phyloP scores from a whole-genome alignment of 1,284 basidiomycete genomes.

The Leccinum huronense region DNA sequence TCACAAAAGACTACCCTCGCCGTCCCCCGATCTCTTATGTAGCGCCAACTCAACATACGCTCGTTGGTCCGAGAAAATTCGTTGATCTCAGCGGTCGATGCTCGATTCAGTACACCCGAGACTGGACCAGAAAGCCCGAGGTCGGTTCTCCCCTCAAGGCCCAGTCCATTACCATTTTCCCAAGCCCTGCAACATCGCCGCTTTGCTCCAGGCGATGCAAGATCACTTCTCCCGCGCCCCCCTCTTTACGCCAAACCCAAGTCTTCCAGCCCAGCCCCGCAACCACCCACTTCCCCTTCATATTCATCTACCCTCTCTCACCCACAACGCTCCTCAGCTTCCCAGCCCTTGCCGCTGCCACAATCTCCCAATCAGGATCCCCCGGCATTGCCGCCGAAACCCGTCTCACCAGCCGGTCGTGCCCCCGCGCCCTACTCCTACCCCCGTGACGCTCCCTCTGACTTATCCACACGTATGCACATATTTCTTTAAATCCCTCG shows the following conservation, averaged over 20 bases:
- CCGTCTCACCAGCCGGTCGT: slow-evolving; percentile 26
- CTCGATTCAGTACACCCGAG: slow-evolving; percentile 62
- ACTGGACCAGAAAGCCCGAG: slow-evolving; percentile 85
- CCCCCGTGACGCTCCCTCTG: slow-evolving; percentile 11
- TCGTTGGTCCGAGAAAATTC: slow-evolving; percentile 73
- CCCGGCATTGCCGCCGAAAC: slow-evolving; percentile 50
- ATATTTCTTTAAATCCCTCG: slow-evolving; percentile 5
- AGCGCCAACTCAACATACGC: slow-evolving; percentile 91
- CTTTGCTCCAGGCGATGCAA: slow-evolving; percentile 71
- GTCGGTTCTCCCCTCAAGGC: slow-evolving; percentile 45
- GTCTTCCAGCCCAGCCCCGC: slow-evolving; percentile 24
- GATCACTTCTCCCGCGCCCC: slow-evolving; percentile 82
- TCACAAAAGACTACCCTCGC: slow-evolving; percentile 79
- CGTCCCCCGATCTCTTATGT: slow-evolving; percentile 90
- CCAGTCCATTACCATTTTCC: slow-evolving; percentile 12
- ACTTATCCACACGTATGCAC: slow-evolving; percentile 24
- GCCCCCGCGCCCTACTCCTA: slow-evolving; percentile 22
- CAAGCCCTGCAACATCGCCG: slow-evolving; percentile 68
- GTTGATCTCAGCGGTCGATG: slow-evolving; percentile 86
- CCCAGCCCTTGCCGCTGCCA: slow-evolving; percentile 21
- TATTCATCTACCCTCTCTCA: slow-evolving; percentile 17
- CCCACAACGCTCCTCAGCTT: slow-evolving; percentile 15
- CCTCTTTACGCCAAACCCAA: slow-evolving; percentile 89
- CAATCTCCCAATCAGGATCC: slow-evolving; percentile 31
- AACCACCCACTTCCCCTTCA: slow-evolving; percentile 25